Evolutionary conservation across 352 stramenopile genomes (phyloP).

Genomic region (Pythium myriotylum): DNA sequence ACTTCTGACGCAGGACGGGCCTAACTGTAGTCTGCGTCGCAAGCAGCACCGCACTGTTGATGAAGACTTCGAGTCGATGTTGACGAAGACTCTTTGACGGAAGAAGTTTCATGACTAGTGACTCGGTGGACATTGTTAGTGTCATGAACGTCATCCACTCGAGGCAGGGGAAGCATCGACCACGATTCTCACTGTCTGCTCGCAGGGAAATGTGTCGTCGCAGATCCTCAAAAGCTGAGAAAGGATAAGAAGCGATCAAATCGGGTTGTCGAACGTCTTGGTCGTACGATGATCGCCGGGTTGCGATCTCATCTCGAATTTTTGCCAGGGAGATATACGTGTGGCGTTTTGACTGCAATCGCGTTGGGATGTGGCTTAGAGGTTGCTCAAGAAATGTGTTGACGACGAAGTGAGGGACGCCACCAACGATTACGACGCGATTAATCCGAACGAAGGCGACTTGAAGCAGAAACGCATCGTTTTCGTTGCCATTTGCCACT

Average conservation of each 20-base stretch:
- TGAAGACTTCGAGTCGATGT: neutral
- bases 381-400: neutral
- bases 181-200: neutral
- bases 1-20: neutral
- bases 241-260: neutral
- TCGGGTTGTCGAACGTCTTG: neutral
- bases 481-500: neutral
- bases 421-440: neutral
- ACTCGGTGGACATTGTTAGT: neutral
- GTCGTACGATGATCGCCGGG: neutral
- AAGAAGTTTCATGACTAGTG: neutral
- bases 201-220: neutral
- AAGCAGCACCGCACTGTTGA: neutral
- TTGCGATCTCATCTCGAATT: neutral
- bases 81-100: neutral
- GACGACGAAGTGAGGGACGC: neutral
- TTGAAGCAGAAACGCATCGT: neutral
- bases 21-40: neutral
- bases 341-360: neutral
- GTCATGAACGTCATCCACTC: conserved; percentile 2
- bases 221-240: neutral
- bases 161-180: neutral
- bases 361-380: neutral
- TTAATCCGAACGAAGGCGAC: neutral
- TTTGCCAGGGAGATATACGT: neutral